These are phyloP conservation scores for Aegle marmelos DNA, from an alignment of 345 rosid species.

Conservation along the genomic window DNA sequence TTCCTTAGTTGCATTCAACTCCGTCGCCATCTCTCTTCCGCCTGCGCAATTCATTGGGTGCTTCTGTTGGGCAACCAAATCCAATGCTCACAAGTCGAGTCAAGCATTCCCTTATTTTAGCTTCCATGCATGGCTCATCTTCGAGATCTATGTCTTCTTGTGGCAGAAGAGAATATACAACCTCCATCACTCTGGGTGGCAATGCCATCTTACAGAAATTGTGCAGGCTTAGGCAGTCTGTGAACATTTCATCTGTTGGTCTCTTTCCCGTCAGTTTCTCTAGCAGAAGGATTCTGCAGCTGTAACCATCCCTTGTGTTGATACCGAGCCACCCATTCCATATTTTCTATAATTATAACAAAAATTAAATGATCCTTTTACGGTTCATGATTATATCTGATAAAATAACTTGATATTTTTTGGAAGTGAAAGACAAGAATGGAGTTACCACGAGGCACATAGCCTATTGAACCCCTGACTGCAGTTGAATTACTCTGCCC, in stretches of 20 bases:
- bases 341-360: not conserved
- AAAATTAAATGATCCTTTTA: not conserved
- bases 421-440: not conserved
- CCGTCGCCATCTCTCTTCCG: not conserved
- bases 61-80: not conserved
- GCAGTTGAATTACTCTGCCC: conserved; percentile 1
- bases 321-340: conserved; percentile 6
- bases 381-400: not conserved
- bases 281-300: conserved; percentile 10
- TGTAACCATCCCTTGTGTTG: conserved; percentile 7
- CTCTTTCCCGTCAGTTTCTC: conserved; percentile 17
- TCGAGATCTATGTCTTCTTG: not conserved
- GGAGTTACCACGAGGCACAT: conserved; percentile 17
- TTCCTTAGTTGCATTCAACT: conserved; percentile 1
- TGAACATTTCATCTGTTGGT: conserved; percentile 10
- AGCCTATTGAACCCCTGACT: conserved; percentile 21
- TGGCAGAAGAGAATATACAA: not conserved
- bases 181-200: conserved; percentile 11
- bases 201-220: conserved; percentile 16
- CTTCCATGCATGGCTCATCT: not conserved
- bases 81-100: not conserved
- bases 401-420: not conserved
- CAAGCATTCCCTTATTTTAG: conserved; percentile 1
- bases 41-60: not conserved
- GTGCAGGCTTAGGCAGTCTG: not conserved